These are phyloP conservation scores for Lentinula edodes DNA, from an alignment of 768 basidiomycete species.

Conservation along the genomic window DNA sequence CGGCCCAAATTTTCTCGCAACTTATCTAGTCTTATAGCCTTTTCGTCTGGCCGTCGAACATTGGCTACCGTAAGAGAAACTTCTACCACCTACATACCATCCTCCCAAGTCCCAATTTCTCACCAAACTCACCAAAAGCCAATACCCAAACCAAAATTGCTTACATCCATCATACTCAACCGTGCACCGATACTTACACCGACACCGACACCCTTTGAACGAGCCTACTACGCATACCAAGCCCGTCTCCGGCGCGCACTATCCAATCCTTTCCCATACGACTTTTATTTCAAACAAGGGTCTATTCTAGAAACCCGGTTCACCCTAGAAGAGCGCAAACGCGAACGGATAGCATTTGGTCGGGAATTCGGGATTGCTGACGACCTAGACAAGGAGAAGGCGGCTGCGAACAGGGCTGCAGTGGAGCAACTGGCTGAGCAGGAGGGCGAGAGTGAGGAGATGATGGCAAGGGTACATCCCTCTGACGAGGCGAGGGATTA, in stretches of 20 bases:
- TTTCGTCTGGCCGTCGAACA: conserved; percentile 24
- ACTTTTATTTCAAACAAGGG: conserved; percentile 93
- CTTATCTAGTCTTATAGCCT: not conserved
- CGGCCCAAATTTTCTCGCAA: not conserved
- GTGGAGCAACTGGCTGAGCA: conserved; percentile 51
- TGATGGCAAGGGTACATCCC: conserved; percentile 55
- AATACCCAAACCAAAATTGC: conserved; percentile 35
- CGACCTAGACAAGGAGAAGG: conserved; percentile 38
- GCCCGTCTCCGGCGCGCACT: conserved; percentile 77
- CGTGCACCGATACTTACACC: conserved; percentile 73
- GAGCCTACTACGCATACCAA: conserved; percentile 81
- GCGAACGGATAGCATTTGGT: conserved; percentile 75
- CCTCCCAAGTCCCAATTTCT: conserved; percentile 2
- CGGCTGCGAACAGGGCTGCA: conserved; percentile 50
- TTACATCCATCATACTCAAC: conserved; percentile 69
- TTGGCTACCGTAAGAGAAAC: conserved; percentile 36
- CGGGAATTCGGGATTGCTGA: conserved; percentile 45
- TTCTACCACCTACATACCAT: conserved; percentile 5
- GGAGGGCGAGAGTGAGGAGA: conserved; percentile 57
- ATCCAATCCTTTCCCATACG: conserved; percentile 81
- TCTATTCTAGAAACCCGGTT: conserved; percentile 81
- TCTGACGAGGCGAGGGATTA: conserved; percentile 58
- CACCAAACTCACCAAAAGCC: conserved; percentile 17
- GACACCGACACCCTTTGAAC: conserved; percentile 67
- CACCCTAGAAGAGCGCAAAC: conserved; percentile 64